Base-by-base conservation (phyloP, 371 early-diverging fungal species). In the Paramicrosporidium saccamoebae region DNA sequence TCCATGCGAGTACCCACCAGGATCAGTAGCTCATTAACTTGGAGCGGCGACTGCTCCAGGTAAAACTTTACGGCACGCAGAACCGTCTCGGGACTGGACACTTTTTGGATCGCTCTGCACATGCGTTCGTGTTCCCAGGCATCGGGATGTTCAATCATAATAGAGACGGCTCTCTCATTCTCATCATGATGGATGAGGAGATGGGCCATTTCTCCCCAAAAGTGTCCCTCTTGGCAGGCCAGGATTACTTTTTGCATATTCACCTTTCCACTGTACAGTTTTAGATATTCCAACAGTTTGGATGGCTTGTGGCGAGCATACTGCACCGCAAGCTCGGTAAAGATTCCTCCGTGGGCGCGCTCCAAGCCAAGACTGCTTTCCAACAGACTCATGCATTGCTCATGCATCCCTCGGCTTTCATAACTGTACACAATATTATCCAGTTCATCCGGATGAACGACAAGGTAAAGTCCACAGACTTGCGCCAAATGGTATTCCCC, bases 291-390 rank as follows among this genome's bases (percentile, higher is more conserved):
- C 74, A 79, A 78, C 51, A 86, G 58, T 19, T 62, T 52, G 28
- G 79, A 86, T 1, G 81, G 73, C 3, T 57, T 52, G 56, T 92
- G 79, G 42, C 79, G 79, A 37, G 78, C 64, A 44, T 92, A 90
- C 28, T 86, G 46, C 26, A 88, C 65, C 5, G 88, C 78, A 14
- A 92, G 52, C 40, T 88, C 90, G 0, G 94, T 92, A 37, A 92
- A 92, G 86, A 92, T 86, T 19, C 86, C 90, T 88, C 88, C 90
- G 34, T 92, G 90, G 4, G 92, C 88, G 21, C 94, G 63, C 50
- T 92, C 94, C 27, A 90, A 38, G 8, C 75, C 74, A 5, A 90
- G 48, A 30, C 84, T 77, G 20, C 72, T 64, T 48, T 92, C 84
- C 20, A 92, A 44, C 21, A 92, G 43, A 12, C 50, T 35, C 34